These are phyloP conservation scores for Plantago ovata DNA, from an alignment of 257 asterid species.

Conservation along the genomic window DNA sequence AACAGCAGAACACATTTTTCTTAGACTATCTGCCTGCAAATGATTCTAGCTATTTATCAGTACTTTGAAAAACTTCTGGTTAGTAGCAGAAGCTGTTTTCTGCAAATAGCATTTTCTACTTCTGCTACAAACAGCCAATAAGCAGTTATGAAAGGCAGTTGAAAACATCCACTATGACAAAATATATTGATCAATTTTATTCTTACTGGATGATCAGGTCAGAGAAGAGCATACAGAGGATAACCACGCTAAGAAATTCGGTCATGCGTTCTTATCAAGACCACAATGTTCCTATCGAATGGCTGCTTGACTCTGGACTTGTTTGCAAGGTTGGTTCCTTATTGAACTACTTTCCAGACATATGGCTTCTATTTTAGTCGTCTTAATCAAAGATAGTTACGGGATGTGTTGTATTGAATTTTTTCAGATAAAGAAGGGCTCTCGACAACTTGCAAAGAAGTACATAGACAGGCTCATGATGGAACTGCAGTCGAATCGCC, in stretches of 20 bases:
- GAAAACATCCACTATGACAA: no score
- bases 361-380: background rate
- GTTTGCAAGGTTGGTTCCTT: slow-evolving; percentile 1
- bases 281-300: slow-evolving; percentile 3
- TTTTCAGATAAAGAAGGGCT: slow-evolving; percentile 13
- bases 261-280: slow-evolving; percentile 13
- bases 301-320: slow-evolving; percentile 14
- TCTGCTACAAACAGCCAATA: no score
- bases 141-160: no score
- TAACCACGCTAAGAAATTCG: slow-evolving; percentile 8
- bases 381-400: background rate
- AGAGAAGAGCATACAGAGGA: slow-evolving; percentile 14
- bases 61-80: no score
- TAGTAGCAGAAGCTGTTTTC: no score
- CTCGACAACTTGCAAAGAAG: slow-evolving; percentile 14
- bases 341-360: background rate
- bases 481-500: slow-evolving; percentile 7
- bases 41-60: no score
- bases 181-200: background rate
- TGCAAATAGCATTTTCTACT: no score
- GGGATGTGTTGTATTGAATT: background rate
- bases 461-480: slow-evolving; percentile 8
- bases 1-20: background rate
- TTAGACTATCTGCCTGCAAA: background rate
- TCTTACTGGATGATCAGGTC: slow-evolving; percentile 4